Base-by-base conservation (phyloP, 768 basidiomycete genomes). In the Lactifluus pinguis region DNA sequence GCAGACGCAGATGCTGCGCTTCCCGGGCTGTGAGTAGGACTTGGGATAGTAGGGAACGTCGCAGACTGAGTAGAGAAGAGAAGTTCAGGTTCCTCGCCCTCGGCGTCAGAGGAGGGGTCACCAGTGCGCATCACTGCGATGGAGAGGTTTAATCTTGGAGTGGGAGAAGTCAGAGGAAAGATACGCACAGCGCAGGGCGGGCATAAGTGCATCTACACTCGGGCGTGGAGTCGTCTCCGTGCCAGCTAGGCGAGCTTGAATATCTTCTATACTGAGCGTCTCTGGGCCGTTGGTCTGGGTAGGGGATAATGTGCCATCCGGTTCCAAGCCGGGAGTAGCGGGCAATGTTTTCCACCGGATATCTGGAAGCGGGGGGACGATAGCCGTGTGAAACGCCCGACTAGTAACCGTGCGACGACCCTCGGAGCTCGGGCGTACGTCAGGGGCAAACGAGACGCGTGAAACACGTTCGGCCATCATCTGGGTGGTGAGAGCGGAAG, bases 121-220 rank as follows among this genome's bases (percentile, higher is more conserved):
- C 82, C 81, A 2, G 83, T 85, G 65, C 86, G 86, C 86, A 91
- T 89, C 79, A 90, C 86, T 88, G 59, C 8, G 19, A 61, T 10
- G 45, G 45, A 25, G 53, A 13, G 47, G 2, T 14, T 39, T 63
- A 62, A 36, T 36, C 21, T 42, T 61, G 55, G 39, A 42, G 67
- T 11, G 38, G 38, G 49, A 53, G 61, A 38, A 32, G 34, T 49
- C 52, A 49, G 25, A 21, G 41, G 36, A 56, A 60, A 55, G 39
- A 39, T 30, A 77, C 86, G 67, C 70, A 88, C 87, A 74, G 57
- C 77, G 78, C 51, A 90, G 74, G 15, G 89, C 89, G 3, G 87
- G 86, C 75, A 85, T 77, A 15, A 88, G 76, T 32, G 84, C 85
- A 34, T 84, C 85, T 53, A 76, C 63, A 62, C 77, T 73, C 8